Conservation (phyloP, 768 basidiomycete species). For the Sistotremastrum suecicum region DNA sequence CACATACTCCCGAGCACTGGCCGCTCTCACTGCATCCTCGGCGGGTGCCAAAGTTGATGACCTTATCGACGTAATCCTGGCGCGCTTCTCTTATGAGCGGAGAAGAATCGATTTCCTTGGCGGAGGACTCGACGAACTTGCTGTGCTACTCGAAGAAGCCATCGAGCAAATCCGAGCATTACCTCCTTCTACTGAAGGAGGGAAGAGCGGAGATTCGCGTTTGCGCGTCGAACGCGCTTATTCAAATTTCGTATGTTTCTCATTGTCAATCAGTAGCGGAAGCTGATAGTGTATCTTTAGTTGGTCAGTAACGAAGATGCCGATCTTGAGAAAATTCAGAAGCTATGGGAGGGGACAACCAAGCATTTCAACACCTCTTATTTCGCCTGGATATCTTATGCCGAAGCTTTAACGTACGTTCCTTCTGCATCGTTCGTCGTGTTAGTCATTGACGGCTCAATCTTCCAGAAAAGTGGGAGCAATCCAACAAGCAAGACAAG, state of each 20-base stretch:
- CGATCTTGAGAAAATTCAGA: not conserved
- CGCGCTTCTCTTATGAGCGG: conserved; percentile 16
- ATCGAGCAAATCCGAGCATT: conserved; percentile 15
- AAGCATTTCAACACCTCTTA: conserved; percentile 61
- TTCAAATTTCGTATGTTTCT: not conserved
- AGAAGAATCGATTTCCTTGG: too few relatives aligned
- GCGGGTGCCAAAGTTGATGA: not conserved
- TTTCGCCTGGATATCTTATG: conserved; percentile 60
- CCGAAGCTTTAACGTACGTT: conserved; percentile 58
- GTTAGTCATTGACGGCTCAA: conserved; percentile 27
- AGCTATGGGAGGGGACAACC: conserved; percentile 49
- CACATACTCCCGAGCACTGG: not conserved
- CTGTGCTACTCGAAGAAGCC: conserved; percentile 37
- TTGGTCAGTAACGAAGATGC: conserved; percentile 12
- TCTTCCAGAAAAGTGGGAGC: conserved; percentile 17
- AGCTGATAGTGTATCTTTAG: conserved; percentile 8
- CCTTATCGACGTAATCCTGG: conserved; percentile 17
- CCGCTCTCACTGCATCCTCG: too few relatives aligned
- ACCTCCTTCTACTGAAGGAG: not conserved
- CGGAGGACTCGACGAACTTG: conserved; percentile 16
- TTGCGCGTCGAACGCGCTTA: not conserved
- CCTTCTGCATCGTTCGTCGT: not conserved
- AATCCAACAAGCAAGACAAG: conserved; percentile 45
- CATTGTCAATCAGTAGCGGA: not conserved
- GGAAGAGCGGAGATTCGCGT: conserved; percentile 1